Base-by-base conservation (phyloP, 352 stramenopile genomes). In the Thraustotheca clavata region DNA sequence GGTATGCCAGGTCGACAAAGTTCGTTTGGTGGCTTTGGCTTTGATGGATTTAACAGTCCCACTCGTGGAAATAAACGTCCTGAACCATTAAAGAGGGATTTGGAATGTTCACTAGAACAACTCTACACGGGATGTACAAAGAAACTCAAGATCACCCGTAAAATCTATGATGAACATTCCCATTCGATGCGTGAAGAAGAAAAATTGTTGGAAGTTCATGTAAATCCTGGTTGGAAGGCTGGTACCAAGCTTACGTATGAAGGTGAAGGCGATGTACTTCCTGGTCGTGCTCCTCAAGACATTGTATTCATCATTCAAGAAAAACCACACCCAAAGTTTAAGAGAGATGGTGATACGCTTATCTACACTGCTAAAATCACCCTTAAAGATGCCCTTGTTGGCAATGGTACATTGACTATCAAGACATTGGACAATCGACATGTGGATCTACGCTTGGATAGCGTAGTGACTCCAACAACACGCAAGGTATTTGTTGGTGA, bases 161-260 rank as follows among this genome's bases (percentile, higher is more conserved):
- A 97, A 39, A 84, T 90, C 32, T 86, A 79, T 36, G 88, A 88
- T 63, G 71, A 79, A 14, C 76, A 54, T 20, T 76, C 79, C 8
- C 87, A 94, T 36, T 65, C 97, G 62, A 69, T 96, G 16, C 96
- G 96, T 39, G 92, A 97, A 69, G 98, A 98, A 72, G 80, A 97
- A 41, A 91, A 91, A 76, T 86, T 94, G 35, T 73, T 99, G 24
- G 98, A 98, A 24, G 88, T 99, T 41, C 88, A 96, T 63, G 78
- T 99, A 3, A 82, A 93, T 34, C 91, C 94, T n/a, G 97, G 97
- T 40, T 98, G 98, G 91, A 91, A 97, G 62, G 81, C 97, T 41
- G 96, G 96, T 48, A 97, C 98, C 38, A 86, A 91, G 57, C 96
- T 99, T 69, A 98, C 89, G 3, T 99, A 98, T 71, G 95, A 98